Evolutionary conservation across 129 eudicot species (phyloP).

Genomic region (Lonicera japonica): DNA sequence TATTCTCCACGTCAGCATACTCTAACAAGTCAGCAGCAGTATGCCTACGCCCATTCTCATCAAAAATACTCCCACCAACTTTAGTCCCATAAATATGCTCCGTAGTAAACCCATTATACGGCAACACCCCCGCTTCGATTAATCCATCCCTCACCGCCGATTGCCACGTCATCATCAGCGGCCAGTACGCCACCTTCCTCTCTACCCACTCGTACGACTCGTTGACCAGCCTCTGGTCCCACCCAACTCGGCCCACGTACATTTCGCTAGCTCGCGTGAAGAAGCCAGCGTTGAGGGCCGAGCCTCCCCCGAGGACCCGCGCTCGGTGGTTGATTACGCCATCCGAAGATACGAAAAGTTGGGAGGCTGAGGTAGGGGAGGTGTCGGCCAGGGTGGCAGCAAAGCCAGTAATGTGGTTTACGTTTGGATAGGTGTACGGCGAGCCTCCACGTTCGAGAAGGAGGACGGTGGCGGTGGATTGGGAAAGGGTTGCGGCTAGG

Average conservation of each 20-base stretch:
- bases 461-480: conserved; percentile 42
- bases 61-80: conserved; percentile 76
- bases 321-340: conserved; percentile 78
- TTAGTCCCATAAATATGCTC: conserved; percentile 74
- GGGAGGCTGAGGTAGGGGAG: conserved; percentile 64
- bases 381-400: conserved; percentile 34
- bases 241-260: conserved; percentile 34
- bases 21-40: conserved; percentile 83
- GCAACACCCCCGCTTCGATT: conserved; percentile 59
- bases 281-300: conserved; percentile 79
- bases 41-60: conserved; percentile 54
- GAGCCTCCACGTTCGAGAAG: conserved; percentile 74
- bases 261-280: conserved; percentile 55
- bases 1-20: conserved; percentile 52
- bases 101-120: conserved; percentile 53
- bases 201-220: conserved; percentile 79
- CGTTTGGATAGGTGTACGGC: conserved; percentile 47
- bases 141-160: conserved; percentile 73
- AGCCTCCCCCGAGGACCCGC: conserved; percentile 78
- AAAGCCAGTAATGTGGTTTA: conserved; percentile 43
- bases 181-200: conserved; percentile 59
- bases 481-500: conserved; percentile 73
- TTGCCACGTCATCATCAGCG: conserved; percentile 61
- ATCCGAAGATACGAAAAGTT: conserved; percentile 63
- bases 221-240: conserved; percentile 44